phyloP scores from a whole-genome alignment of 352 stramenopile genomes.

The Thalassiosira allenii region DNA sequence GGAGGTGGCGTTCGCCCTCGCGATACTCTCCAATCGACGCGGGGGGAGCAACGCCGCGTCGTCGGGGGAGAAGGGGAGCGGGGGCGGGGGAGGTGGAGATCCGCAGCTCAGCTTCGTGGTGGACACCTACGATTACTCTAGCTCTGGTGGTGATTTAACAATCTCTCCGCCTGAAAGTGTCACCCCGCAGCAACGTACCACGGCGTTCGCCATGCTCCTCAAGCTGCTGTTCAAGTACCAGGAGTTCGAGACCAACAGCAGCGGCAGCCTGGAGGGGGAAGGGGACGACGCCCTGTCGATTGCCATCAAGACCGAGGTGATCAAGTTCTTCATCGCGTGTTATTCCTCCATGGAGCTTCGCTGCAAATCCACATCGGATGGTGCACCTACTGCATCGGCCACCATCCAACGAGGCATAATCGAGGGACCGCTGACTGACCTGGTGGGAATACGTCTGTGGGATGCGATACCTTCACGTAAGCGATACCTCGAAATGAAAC shows the following conservation, averaged over 20 bases:
- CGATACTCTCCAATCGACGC: slow-evolving; percentile 28
- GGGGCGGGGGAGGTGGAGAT: slow-evolving; percentile 4
- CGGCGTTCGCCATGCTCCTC: slow-evolving; percentile 31
- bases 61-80: not conserved
- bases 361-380: not conserved
- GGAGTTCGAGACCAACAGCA: not conserved
- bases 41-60: not conserved
- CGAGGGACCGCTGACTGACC: slow-evolving; percentile 28
- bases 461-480: slow-evolving; percentile 58
- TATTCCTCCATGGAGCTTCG: slow-evolving; percentile 53
- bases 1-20: slow-evolving; percentile 43
- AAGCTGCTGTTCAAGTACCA: slow-evolving; percentile 25
- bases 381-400: too few species aligned
- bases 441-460: slow-evolving; percentile 56
- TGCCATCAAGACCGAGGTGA: slow-evolving; percentile 21
- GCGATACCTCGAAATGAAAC: slow-evolving; percentile 66
- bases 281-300: too few species aligned
- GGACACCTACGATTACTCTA: slow-evolving; percentile 20
- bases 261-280: too few species aligned
- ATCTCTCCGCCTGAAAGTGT: not conserved
- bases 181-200: slow-evolving; percentile 16
- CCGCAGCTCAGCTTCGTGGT: slow-evolving; percentile 35
- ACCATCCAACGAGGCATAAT: slow-evolving; percentile 8
- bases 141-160: too few species aligned
- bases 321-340: slow-evolving; percentile 42